Evolutionary conservation across 805 yeast species (phyloP), one percentile per base, ranked within the genome.

Genomic region (Blastobotrys robertii): DNA sequence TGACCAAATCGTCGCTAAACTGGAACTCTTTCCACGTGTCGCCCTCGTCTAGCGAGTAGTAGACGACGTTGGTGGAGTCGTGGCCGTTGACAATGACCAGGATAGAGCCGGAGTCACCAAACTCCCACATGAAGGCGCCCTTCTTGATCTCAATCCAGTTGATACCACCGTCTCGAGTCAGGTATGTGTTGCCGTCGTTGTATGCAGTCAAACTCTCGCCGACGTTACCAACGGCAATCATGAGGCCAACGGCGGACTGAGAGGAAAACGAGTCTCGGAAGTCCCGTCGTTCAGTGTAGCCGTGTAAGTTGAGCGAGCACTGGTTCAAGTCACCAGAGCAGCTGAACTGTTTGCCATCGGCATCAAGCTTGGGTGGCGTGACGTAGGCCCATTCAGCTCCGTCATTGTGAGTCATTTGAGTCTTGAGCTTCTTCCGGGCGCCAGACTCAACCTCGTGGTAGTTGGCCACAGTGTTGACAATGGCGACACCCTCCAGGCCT

Each of bases 141-240:
- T 81, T 76, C 46, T 64, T 70, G 25, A 90, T 67, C 61, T 85
- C 94, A 41, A 62, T 74, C 97, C 97, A 92, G 2, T 87, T 73
- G 11, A 77, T 65, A 45, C 98, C 98, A 2, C 92, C 98, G 63
- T 92, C 97, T n/a, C 73, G 68, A 2, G 95, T 78, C 47, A 92
- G 63, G 56, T 74, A 92, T 0, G 96, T 84, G 1, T 81, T 68
- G 1, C 81, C 72, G 38, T 78, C 74, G 34, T 59, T 49, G 42
- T 63, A 60, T 7, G 74, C 63, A 4, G 62, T 65, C 42, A 90
- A 64, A 7, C 52, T 47, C 25, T 70, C 73, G 5, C 97, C 97
- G 40, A 86, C 95, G 57, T 83, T 87, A 28, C 98, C 98, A n/a
- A 83, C 76, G n/a, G 83, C 97, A 50, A 92, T 68, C 72, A 90